A percentile compares a stretch with the other conserved stretches of the same genome.
Conservation (phyloP, 129 eudicot species). For the Calendula officinalis region DNA sequence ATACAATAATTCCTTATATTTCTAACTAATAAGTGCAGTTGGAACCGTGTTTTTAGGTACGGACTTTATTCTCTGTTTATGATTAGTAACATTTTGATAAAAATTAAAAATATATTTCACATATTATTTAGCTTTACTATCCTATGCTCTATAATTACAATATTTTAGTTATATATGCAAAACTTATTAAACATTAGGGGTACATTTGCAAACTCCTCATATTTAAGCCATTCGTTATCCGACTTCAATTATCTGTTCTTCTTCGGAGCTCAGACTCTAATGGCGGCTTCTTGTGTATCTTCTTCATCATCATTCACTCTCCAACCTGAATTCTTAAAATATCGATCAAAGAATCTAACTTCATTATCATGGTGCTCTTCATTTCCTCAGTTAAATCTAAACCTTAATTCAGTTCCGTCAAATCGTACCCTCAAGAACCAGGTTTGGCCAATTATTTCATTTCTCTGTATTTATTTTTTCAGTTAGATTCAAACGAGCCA, state of each 20-base stretch:
- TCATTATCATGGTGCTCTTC: conserved; percentile 73
- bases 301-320: conserved; percentile 27
- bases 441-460: conserved; percentile 32
- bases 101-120: no score
- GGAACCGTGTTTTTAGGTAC: no score
- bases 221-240: conserved; percentile 18
- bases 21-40: no score
- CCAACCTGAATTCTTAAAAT: conserved; percentile 37
- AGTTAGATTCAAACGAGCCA: neutral
- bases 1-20: no score
- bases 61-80: no score
- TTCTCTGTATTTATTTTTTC: neutral
- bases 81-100: no score
- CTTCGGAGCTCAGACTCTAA: conserved; percentile 3
- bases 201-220: neutral
- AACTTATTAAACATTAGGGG: neutral
- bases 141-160: no score
- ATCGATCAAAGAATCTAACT: conserved; percentile 31
- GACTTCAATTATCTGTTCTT: neutral
- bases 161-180: neutral
- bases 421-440: conserved; percentile 36
- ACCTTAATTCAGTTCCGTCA: conserved; percentile 32
- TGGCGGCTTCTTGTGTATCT: conserved; percentile 31
- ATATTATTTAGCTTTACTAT: no score
- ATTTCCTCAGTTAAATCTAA: conserved; percentile 42